These are phyloP conservation scores for Gloeopeniophorella convolvens DNA, from an alignment of 768 basidiomycete species.

Conservation along the genomic window DNA sequence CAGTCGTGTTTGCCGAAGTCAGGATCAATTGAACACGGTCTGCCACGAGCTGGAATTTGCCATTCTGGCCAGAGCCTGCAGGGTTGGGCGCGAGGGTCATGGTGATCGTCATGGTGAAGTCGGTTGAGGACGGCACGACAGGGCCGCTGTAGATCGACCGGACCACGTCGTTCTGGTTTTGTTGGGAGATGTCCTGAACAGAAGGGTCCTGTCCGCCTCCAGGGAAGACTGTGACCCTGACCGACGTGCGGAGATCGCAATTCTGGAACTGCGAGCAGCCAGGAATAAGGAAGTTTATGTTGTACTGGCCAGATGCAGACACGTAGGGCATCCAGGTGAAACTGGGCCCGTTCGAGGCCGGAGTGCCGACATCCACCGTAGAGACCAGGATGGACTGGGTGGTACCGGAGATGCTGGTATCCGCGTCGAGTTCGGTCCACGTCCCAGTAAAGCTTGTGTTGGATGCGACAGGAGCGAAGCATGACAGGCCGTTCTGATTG, in stretches of 20 bases:
- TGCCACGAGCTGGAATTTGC: slow-evolving; percentile 78
- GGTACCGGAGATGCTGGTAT: slow-evolving; percentile 77
- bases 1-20: slow-evolving; percentile 44
- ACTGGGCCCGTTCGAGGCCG: slow-evolving; percentile 56
- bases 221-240: slow-evolving; percentile 78
- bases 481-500: slow-evolving; percentile 56
- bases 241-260: slow-evolving; percentile 73
- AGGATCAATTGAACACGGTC: slow-evolving; percentile 79
- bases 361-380: slow-evolving; percentile 55
- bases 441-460: slow-evolving; percentile 57
- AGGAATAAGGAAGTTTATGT: slow-evolving; percentile 78
- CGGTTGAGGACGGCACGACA: slow-evolving; percentile 63
- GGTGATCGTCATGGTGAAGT: slow-evolving; percentile 67
- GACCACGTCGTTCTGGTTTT: slow-evolving; percentile 54
- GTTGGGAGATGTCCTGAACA: slow-evolving; percentile 69
- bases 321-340: slow-evolving; percentile 91
- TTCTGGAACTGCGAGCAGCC: slow-evolving; percentile 80
- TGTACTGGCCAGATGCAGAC: slow-evolving; percentile 82
- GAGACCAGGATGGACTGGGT: slow-evolving; percentile 68
- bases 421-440: slow-evolving; percentile 60
- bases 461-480: slow-evolving; percentile 73
- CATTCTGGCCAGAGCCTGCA: slow-evolving; percentile 51
- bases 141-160: slow-evolving; percentile 74
- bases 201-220: slow-evolving; percentile 57
- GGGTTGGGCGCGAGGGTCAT: slow-evolving; percentile 69